Conservation (phyloP, 1,139 yeast species). For the Blastobotrys illinoisensis region DNA sequence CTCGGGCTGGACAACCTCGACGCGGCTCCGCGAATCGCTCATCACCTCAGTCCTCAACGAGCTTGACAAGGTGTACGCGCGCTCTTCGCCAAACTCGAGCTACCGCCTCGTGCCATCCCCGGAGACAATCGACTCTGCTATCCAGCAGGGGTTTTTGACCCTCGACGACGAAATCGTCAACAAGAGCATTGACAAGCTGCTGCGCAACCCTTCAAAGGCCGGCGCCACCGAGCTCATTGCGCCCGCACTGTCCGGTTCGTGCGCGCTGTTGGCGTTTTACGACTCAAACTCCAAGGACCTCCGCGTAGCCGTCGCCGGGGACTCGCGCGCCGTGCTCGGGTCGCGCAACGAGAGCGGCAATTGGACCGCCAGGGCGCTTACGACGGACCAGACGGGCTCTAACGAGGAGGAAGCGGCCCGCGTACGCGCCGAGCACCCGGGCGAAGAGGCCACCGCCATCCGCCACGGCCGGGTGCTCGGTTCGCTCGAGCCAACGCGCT, state of each 20-base stretch:
- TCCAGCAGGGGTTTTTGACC: conserved; percentile 71
- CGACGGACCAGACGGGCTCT: conserved; percentile 92
- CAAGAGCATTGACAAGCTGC: conserved; percentile 61
- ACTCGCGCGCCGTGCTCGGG: conserved; percentile 87
- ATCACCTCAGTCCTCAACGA: conserved; percentile 74
- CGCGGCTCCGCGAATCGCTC: conserved; percentile 73
- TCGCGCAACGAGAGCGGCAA: conserved; percentile 55
- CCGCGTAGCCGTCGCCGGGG: conserved; percentile 95
- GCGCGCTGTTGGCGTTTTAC: conserved; percentile 83
- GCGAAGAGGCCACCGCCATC: conserved; percentile 75
- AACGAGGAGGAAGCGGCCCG: conserved; percentile 83
- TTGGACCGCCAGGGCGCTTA: conserved; percentile 85
- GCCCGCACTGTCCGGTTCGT: conserved; percentile 94
- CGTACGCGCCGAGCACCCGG: conserved; percentile 83
- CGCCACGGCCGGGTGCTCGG: conserved; percentile 85
- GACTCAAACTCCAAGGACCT: conserved; percentile 68
- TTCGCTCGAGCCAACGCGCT: conserved; percentile 90
- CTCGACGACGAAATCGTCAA: conserved; percentile 85
- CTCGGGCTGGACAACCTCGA: conserved; percentile 92
- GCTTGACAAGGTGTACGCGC: conserved; percentile 59
- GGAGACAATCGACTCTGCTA: conserved; percentile 71
- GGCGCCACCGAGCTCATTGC: conserved; percentile 71
- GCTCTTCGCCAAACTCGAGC: conserved; percentile 26
- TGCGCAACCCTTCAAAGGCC: conserved; percentile 52
- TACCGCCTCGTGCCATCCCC: conserved; percentile 54